Evolutionary conservation across 805 yeast genomes (phyloP).

Genomic region (Isabelozyma rhagii): DNA sequence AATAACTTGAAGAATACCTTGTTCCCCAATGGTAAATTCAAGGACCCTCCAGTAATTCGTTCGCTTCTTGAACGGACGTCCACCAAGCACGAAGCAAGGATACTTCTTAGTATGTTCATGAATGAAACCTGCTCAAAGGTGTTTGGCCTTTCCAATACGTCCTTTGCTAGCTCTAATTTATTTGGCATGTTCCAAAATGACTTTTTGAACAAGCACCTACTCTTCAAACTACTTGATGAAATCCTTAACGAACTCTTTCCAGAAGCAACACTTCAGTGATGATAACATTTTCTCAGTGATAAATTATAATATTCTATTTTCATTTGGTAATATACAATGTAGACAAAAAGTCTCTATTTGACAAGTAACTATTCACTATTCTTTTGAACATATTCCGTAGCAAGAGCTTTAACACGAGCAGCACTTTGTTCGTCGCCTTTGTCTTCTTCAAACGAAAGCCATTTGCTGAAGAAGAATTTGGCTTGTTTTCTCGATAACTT

Average conservation of each 20-base stretch:
- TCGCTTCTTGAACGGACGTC: conserved; percentile 48
- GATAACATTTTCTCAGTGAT: neutral
- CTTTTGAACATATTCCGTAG: conserved; percentile 66
- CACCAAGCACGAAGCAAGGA: conserved; percentile 56
- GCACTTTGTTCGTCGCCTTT: conserved; percentile 63
- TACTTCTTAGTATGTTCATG: conserved; percentile 54
- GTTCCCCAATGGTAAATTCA: conserved; percentile 48
- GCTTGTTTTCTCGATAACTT: conserved; percentile 86
- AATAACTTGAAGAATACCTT: conserved; percentile 18
- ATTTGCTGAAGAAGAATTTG: conserved; percentile 88
- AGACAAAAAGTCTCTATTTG: neutral
- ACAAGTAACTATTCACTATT: conserved; percentile 2
- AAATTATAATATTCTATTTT: neutral
- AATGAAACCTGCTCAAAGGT: conserved; percentile 66
- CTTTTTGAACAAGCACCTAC: conserved; percentile 60
- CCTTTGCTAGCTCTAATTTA: conserved; percentile 55
- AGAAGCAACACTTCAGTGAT: conserved; percentile 5
- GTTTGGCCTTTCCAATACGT: conserved; percentile 67
- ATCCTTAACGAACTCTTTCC: conserved; percentile 46
- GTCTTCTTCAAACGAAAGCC: conserved; percentile 79
- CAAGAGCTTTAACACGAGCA: conserved; percentile 87
- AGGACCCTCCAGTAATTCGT: conserved; percentile 45
- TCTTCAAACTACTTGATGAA: conserved; percentile 58
- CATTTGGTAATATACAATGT: neutral
- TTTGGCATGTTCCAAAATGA: conserved; percentile 75